phyloP scores from a whole-genome alignment of 306 rosid genomes.

The Geum urbanum region DNA sequence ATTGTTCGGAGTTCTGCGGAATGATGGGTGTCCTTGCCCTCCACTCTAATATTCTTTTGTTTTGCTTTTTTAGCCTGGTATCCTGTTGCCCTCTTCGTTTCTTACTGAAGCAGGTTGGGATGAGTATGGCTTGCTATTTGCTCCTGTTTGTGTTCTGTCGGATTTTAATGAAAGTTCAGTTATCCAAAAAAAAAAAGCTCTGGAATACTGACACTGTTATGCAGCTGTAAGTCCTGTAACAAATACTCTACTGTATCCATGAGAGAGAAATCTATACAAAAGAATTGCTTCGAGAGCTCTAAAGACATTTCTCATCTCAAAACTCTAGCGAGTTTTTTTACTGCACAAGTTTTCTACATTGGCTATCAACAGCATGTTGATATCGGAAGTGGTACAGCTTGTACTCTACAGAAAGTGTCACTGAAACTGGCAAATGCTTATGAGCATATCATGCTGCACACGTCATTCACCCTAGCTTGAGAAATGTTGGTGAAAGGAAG shows the following conservation, averaged over 20 bases:
- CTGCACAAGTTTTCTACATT: neutral
- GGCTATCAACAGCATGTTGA: conserved; percentile 21
- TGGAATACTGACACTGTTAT: too few species aligned
- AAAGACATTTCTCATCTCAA: neutral
- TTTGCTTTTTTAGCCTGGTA: too few species aligned
- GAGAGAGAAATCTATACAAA: neutral
- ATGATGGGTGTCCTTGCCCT: too few species aligned
- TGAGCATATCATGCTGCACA: conserved; percentile 71
- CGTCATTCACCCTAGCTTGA: conserved; percentile 57
- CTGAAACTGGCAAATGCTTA: conserved; percentile 9
- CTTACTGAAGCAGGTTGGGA: too few species aligned
- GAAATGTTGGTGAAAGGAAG: conserved; percentile 72
- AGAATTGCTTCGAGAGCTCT: neutral
- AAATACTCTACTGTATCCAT: neutral
- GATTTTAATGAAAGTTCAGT: too few species aligned
- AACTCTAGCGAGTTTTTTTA: neutral
- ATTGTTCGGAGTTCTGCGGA: too few species aligned
- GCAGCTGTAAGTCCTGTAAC: too few species aligned
- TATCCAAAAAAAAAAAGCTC: too few species aligned
- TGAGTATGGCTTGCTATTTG: too few species aligned
- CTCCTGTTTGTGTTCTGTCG: too few species aligned
- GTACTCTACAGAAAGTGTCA: conserved; percentile 10
- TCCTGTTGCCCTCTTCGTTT: too few species aligned
- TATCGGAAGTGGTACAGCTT: neutral
- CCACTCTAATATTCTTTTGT: too few species aligned